Percentiles rank a stretch among this genome's conserved stretches.
phyloP scores from a whole-genome alignment of 495 filamentous ascomycete species.

The Aspergillus ostianus region DNA sequence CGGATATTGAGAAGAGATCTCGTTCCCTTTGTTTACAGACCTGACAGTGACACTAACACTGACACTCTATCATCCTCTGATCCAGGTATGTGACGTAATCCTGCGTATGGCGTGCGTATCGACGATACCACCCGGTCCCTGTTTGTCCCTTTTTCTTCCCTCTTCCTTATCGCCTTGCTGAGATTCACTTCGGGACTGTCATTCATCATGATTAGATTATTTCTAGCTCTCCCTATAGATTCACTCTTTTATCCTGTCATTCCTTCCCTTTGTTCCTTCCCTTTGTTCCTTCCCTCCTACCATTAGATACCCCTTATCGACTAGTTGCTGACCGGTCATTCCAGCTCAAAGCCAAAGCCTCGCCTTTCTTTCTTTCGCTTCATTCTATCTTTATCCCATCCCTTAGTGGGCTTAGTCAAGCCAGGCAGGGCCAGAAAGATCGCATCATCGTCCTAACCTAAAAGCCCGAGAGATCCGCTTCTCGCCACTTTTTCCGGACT shows the following conservation, averaged over 20 bases:
- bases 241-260: no score
- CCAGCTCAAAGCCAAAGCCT: not conserved
- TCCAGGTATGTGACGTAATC: no score
- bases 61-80: no score
- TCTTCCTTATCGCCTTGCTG: not conserved
- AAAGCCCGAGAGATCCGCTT: constrained; percentile 5
- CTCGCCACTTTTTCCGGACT: constrained; percentile 10
- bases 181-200: not conserved
- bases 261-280: no score
- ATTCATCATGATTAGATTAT: not conserved
- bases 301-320: not conserved
- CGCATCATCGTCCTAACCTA: constrained; percentile 20
- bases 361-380: constrained; percentile 2
- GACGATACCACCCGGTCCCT: not conserved
- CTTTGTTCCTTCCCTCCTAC: no score
- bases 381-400: constrained; percentile 9
- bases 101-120: no score
- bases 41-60: no score
- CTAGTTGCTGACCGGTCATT: constrained; percentile 1
- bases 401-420: constrained; percentile 18
- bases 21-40: no score
- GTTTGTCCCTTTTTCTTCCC: constrained; percentile 1
- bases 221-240: no score
- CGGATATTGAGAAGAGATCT: not conserved
- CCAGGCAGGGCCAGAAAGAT: constrained; percentile 5